Evolutionary conservation across 1,284 basidiomycete species (phyloP), one percentile per base, ranked within the genome.

Genomic region (Papiliotrema terrestris): DNA sequence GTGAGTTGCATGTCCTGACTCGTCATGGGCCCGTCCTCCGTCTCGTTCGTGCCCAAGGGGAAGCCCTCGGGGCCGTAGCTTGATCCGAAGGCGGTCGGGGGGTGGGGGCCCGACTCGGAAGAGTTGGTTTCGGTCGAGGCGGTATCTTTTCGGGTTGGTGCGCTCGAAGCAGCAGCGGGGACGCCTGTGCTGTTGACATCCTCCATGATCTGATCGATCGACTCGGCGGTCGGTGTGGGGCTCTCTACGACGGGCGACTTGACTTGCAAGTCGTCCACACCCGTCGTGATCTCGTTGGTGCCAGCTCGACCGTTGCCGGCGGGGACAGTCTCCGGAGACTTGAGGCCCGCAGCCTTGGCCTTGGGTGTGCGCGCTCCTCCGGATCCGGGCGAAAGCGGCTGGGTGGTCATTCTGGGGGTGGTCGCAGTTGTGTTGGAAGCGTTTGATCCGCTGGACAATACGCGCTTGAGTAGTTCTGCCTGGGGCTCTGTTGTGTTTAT

Each of bases 11-110:
- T 49, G 22, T 66, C 65, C 17, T 52, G 42, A 0, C 54, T 46
- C 26, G 36, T 51, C 4, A 58, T 55, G 37, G 52, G 51, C 29
- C 48, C 51, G 22, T 55, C 56, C 1, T 54, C 55, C 17, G 48
- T 37, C 19, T 20, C 38, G 23, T 49, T 51, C n/a, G 49, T 22
- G 25, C 38, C 59, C 59, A 35, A 58, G 2, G 69, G 67, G 51
- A 72, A 75, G 0, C 73, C 73, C 26, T 75, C 73, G 23, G 67
- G 61, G 43, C 70, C 71, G 55, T 75, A 75, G 53, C 66, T 69
- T 9, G 70, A 69, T 19, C 73, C 71, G 23, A 75, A 59, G 22
- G 50, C 49, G 17, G 51, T 26, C 20, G 62, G 62, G 49, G 59
- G 59, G 26, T 58, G 54, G 15, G 58, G 58, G 20, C 58, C 60